Evolutionary conservation across 805 yeast species (phyloP).

Genomic region (Saccharomycopsis sp.): DNA sequence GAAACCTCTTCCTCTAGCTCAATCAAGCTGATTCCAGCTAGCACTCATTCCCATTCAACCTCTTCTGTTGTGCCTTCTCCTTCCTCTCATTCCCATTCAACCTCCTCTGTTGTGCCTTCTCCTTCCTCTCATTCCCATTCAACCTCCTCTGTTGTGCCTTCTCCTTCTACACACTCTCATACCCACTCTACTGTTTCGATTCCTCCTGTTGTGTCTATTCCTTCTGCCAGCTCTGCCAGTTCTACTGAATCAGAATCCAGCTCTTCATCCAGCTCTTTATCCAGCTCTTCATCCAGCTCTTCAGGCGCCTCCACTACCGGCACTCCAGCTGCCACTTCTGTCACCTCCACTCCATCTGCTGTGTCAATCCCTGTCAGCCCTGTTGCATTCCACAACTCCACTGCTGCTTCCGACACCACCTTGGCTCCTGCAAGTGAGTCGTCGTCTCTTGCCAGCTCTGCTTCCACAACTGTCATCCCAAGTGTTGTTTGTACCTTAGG

Average conservation of each 20-base stretch:
- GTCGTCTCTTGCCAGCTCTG: background rate
- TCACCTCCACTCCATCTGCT: background rate
- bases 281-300: background rate
- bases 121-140: constrained; percentile 4
- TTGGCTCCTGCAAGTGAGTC: background rate
- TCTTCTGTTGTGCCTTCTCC: background rate
- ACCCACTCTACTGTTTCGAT: background rate
- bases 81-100: background rate
- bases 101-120: constrained; percentile 19
- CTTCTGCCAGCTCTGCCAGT: background rate
- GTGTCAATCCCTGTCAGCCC: background rate
- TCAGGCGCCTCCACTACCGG: background rate
- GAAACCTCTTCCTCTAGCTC: constrained; percentile 1
- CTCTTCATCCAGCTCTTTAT: constrained; percentile 1
- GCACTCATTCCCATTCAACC: background rate
- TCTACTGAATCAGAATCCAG: constrained; percentile 1
- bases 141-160: constrained; percentile 20
- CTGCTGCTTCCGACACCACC: background rate
- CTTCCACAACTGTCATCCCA: constrained; percentile 9
- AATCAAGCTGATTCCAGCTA: background rate
- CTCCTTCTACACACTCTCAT: constrained; percentile 10
- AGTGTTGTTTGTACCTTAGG: constrained; percentile 22
- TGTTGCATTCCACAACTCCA: background rate
- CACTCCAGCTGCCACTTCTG: background rate
- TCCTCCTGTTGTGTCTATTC: background rate